Evolutionary conservation across 2,329 filamentous ascomycete species (phyloP), one percentile per base, ranked within the genome.

Genomic region (Cordyceps militaris): DNA sequence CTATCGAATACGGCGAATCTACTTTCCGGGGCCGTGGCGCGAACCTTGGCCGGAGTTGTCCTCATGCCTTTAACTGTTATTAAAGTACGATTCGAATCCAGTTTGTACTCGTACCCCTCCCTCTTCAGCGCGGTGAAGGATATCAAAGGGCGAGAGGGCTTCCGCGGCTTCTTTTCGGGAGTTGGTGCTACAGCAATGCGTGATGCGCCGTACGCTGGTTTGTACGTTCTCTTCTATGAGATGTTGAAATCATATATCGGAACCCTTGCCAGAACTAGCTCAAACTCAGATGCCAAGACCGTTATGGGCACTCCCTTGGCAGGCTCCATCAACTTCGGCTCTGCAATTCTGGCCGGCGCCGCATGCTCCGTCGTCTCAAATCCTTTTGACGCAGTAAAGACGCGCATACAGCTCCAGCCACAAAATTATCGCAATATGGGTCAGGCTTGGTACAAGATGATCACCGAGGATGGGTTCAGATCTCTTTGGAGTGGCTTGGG

Each of bases 41-140:
- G 94, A 55, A 91, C 91, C 1, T 86, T 88, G 54, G 93, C 93
- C 0, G 94, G 94, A 38, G 89, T 97, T 67, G 75, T 95, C 47
- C 84, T 97, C 74, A 97, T 97, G 89, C 94, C 94, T 1, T 83
- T 97, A 60, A 99, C 94, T 1, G 87, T 99, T 46, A 87, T 99
- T 67, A 99, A 99, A 70, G 94, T 97, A 44, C 89, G 94, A 46
- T 97, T 96, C 69, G 94, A 99, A 72, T 93, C 88, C 26, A 91
- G 82, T 61, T 76, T 93, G 44, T 99, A 97, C 75, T 76, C 83
- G 3, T 97, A 97, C 74, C 80, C 81, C 24, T 93, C 90, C 1
- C 77, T 97, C 24, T 73, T 81, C 42, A 79, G 84, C 38, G 94
- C 94, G 0, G 84, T 82, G 1, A 76, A 76, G 34, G 90, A 94